Conservation (phyloP, 2,329 filamentous ascomycete species). For the Metarhizium rileyi region DNA sequence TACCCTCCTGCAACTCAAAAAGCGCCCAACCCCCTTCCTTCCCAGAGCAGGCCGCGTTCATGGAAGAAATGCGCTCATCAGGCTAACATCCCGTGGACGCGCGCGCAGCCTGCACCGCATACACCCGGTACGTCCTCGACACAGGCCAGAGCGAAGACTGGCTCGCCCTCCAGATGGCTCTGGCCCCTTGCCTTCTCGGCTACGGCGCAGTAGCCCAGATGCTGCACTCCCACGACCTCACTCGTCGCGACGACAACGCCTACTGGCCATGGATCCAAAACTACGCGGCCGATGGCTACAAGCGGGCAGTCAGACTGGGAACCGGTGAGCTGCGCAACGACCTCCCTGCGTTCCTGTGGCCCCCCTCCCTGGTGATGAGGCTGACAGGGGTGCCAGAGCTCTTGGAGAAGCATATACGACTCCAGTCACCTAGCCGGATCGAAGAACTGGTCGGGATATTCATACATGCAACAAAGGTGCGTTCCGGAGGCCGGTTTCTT, state of each 20-base stretch:
- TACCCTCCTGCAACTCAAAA: too few species aligned
- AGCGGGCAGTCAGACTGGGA: slow-evolving; percentile 59
- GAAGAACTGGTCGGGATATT: slow-evolving; percentile 81
- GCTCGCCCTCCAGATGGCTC: slow-evolving; percentile 73
- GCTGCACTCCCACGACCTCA: slow-evolving; percentile 53
- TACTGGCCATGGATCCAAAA: slow-evolving; percentile 92
- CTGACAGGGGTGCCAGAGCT: slow-evolving; percentile 46
- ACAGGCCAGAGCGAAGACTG: slow-evolving; percentile 81
- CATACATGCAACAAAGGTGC: slow-evolving; percentile 73
- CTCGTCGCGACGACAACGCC: slow-evolving; percentile 47
- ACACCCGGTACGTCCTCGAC: slow-evolving; percentile 80
- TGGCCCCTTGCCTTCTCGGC: slow-evolving; percentile 83
- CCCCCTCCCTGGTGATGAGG: background rate
- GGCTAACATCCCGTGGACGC: too few species aligned
- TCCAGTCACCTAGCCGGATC: slow-evolving; percentile 63
- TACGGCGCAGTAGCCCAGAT: slow-evolving; percentile 72
- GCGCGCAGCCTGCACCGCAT: slow-evolving; percentile 66
- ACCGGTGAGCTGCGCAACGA: slow-evolving; percentile 41
- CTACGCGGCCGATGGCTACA: slow-evolving; percentile 75
- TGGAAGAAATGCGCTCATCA: too few species aligned
- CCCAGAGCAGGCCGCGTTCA: too few species aligned
- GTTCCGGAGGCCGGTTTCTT: slow-evolving; percentile 11
- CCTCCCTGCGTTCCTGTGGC: background rate
- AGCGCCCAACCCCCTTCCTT: too few species aligned
- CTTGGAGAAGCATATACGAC: slow-evolving; percentile 64